Evolutionary conservation across 1,139 yeast genomes (phyloP).

Genomic region (Suhomyces choctaworum): DNA sequence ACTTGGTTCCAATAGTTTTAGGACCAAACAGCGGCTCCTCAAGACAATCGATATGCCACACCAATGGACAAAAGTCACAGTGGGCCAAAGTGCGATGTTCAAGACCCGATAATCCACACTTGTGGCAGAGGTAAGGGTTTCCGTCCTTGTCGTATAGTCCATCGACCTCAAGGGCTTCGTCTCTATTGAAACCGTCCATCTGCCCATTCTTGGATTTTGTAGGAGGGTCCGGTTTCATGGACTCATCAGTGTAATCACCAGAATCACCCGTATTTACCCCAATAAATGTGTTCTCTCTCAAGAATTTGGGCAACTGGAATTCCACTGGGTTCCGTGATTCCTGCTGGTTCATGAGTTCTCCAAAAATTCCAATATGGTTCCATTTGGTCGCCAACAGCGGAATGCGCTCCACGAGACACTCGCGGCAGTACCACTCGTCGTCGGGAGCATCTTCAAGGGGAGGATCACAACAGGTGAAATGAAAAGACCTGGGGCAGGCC

Average conservation of each 20-base stretch:
- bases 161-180: constrained; percentile 62
- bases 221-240: constrained; percentile 52
- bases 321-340: constrained; percentile 68
- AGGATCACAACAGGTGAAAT: constrained; percentile 87
- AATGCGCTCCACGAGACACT: constrained; percentile 48
- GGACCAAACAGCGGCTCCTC: constrained; percentile 72
- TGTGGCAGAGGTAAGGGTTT: constrained; percentile 66
- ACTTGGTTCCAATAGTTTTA: constrained; percentile 77
- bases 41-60: constrained; percentile 92
- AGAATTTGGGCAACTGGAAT: constrained; percentile 65
- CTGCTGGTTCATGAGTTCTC: constrained; percentile 59
- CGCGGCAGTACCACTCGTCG: constrained; percentile 87
- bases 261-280: constrained; percentile 66
- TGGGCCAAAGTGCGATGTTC: constrained; percentile 55
- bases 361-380: constrained; percentile 56
- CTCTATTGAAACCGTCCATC: constrained; percentile 37
- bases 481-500: constrained; percentile 88
- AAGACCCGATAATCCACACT: constrained; percentile 72
- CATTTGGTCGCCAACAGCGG: constrained; percentile 33
- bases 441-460: constrained; percentile 84
- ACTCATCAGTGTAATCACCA: constrained; percentile 72
- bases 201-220: constrained; percentile 39
- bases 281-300: constrained; percentile 68
- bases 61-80: constrained; percentile 85
- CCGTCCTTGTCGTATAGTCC: constrained; percentile 65